Evolutionary conservation across 2,329 filamentous ascomycete genomes (phyloP), one percentile per base, ranked within the genome.

Genomic region (Hymenoscyphus occultus): DNA sequence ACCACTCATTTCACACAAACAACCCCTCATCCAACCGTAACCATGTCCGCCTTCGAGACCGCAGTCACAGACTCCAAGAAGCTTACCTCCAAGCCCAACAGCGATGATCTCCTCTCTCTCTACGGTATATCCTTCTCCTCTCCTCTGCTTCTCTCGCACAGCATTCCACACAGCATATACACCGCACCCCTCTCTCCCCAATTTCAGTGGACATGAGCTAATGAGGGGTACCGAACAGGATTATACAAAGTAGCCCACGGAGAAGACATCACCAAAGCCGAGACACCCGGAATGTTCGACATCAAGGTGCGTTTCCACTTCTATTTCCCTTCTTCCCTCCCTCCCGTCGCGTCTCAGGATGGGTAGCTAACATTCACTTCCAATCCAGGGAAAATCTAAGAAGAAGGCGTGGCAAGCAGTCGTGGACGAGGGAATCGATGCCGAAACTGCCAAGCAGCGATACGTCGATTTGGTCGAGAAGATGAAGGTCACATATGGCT

Each of bases 381-480:
- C 28, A 57, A 56, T 7, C 61, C 58, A 75, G 90, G 87, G 82
- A 80, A 96, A 95, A 81, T 86, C 86, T 74, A 96, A 96, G 84
- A 86, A 88, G 80, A 84, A 82, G 73, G 86, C 89, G 63, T 97
- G 92, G 92, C 80, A 92, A 79, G 84, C 87, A 75, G 74, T 87
- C 68, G 84, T 86, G 74, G 85, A 93, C 67, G 83, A 87, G 66
- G 85, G 83, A 60, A 76, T 87, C 71, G 85, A 70, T 67, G 74
- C 84, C 67, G 83, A 89, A 69, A 78, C 87, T 70, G 93, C 93
- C 22, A 90, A 96, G 84, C 82, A 86, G 76, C 81, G 84, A 75
- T 97, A 97, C 80, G 84, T 96, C 73, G 81, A 83, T 71, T 80
- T 89, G 67, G 86, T 95, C 69, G 87, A 92, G 78, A 77, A 81